Evolutionary conservation across 495 filamentous ascomycete species (phyloP), one percentile per base, ranked within the genome.

Genomic region (Aspergillus asperescens): DNA sequence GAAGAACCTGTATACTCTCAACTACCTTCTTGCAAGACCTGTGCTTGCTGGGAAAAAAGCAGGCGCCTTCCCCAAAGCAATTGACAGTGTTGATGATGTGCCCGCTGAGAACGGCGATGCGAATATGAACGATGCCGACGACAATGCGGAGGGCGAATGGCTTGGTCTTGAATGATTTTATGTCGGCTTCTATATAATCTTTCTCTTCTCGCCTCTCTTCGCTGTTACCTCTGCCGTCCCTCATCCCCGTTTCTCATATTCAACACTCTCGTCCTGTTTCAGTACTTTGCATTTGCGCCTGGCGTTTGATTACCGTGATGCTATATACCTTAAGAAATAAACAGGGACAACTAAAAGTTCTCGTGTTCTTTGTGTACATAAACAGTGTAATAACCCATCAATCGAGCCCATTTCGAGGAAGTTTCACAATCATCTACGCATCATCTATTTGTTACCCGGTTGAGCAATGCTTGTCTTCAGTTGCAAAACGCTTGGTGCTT

Each of bases 1-100:
- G 62, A 86, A 89, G 65, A 97, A 97, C 61, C 69, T 82, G 22
- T 92, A 90, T 64, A 82, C 82, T 61, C 79, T 96, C 27, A 88
- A 93, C 54, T 97, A 91, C 66, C 73, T 98, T 43, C 70, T 85
- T 12, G 70, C 68, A 22, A 68, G 69, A 60, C 68, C 73, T 29
- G 66, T 70, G 5, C 65, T 77, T 29, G 62, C 55, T 8, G 57
- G 58, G 12, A 71, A 71, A 55, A 69, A 69, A 22, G 54, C 59
- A 4, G 61, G 57, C n/a, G 54, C 48, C 22, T 55, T 58, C 34
- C 44, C 68, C 23, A 57, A 62, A 34, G 61, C 64, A 7, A 38
- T 73, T 49, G 65, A 65, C 16, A 62, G 51, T 27, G 61, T 38
- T 40, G 61, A 64, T 6, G 55, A 39, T 0, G 62, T 25, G n/a